Conservation (phyloP, 306 rosid species). For the barrel medic (Medicago truncatula) region MtrunA17r5.0-ANR NC_053048.1:8520501-8521000, state of each 20-base stretch:
- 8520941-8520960: not conserved
- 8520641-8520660: slow-evolving; percentile 33
- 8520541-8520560: not conserved
- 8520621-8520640: slow-evolving; percentile 8
- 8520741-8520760: slow-evolving; percentile 63
- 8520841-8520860: too few species aligned
- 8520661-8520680: slow-evolving; percentile 40
- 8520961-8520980: not conserved
- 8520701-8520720: slow-evolving; percentile 91
- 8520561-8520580: not conserved
- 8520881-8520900: too few species aligned
- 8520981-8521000: not conserved
- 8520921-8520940: too few species aligned
- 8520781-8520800: not conserved
- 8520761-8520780: slow-evolving; percentile 33
- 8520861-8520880: too few species aligned
- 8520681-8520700: slow-evolving; percentile 70
- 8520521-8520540: not conserved
- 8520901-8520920: too few species aligned
- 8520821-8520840: too few species aligned
- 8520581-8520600: not conserved
- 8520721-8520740: slow-evolving; percentile 66
- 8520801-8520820: not conserved
- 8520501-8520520: not conserved
- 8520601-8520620: not conserved